phyloP scores from a whole-genome alignment of 2,329 filamentous ascomycete genomes.

The Leptodontidium sp. region DNA sequence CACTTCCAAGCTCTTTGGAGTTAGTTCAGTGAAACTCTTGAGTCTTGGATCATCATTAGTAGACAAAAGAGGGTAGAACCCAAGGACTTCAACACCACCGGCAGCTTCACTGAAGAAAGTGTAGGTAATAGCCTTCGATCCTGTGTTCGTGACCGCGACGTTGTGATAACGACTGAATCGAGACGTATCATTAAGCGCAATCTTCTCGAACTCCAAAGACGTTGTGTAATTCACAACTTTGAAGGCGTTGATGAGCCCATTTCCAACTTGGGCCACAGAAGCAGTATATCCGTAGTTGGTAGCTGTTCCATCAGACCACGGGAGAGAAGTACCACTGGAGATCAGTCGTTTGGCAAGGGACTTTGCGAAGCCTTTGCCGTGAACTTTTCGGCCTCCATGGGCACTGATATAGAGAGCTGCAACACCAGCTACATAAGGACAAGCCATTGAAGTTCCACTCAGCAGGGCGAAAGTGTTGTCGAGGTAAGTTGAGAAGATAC shows the following conservation, averaged over 20 bases:
- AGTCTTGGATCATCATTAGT: constrained; percentile 4
- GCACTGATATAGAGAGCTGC: constrained; percentile 29
- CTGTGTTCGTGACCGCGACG: constrained; percentile 12
- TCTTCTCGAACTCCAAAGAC: constrained; percentile 13
- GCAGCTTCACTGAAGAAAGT: constrained; percentile 3
- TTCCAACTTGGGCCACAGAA: constrained; percentile 15
- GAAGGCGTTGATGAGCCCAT: constrained; percentile 7
- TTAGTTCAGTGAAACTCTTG: constrained; percentile 13
- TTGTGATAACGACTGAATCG: constrained; percentile 13
- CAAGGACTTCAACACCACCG: constrained; percentile 15
- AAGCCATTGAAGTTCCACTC: constrained; percentile 34
- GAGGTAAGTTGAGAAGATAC: constrained; percentile 24
- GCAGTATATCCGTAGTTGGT: constrained; percentile 13
- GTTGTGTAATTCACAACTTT: constrained; percentile 18
- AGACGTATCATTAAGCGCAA: constrained; percentile 11
- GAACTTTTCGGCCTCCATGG: constrained; percentile 14
- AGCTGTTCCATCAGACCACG: constrained; percentile 7
- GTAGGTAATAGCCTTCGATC: background rate
- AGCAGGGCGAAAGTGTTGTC: constrained; percentile 22
- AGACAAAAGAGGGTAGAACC: background rate
- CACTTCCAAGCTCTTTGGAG: constrained; percentile 2
- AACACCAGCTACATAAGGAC: constrained; percentile 32
- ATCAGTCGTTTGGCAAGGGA: background rate
- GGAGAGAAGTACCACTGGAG: constrained; percentile 8
- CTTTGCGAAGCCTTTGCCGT: constrained; percentile 14